Evolutionary conservation across 331 rosid genomes (phyloP).

Genomic region (Rhamnella rubrinervis): DNA sequence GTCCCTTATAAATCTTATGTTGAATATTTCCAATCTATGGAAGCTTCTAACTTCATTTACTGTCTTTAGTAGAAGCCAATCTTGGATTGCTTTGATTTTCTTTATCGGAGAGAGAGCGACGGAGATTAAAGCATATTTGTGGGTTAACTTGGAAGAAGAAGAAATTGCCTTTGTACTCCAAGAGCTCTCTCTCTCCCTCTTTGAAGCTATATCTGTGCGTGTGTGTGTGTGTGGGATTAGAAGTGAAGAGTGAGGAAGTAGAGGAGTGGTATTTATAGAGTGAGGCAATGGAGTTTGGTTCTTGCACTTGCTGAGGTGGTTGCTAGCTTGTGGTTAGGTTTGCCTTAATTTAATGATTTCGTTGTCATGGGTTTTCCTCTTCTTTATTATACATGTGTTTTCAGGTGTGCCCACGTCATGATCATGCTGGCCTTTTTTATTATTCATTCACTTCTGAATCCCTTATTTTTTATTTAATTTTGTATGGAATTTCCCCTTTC

Average conservation of each 20-base stretch:
- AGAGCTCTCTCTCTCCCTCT: not conserved
- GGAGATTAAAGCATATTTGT: conserved; percentile 40
- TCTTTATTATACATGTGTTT: not conserved
- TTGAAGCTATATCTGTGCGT: no score
- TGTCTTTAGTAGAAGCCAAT: not conserved
- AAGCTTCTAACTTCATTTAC: not conserved
- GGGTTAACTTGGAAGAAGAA: not conserved
- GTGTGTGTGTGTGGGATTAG: not conserved
- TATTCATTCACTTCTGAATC: no score
- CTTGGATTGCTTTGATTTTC: not conserved
- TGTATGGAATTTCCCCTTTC: no score
- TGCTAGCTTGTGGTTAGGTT: not conserved
- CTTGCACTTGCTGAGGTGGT: conserved; percentile 42
- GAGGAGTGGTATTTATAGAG: conserved; percentile 34
- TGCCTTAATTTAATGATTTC: conserved; percentile 10
- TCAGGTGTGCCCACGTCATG: not conserved
- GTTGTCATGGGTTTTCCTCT: conserved; percentile 4
- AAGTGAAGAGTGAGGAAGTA: conserved; percentile 30
- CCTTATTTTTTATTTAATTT: no score
- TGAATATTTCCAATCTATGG: not conserved
- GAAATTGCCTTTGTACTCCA: no score
- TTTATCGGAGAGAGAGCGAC: conserved; percentile 29
- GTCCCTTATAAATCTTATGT: not conserved
- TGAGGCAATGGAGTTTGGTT: conserved; percentile 1
- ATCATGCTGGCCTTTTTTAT: not conserved